Evolutionary conservation across 176 grass and related monocot species (phyloP).

Genomic region (Elymus sibiricus): DNA sequence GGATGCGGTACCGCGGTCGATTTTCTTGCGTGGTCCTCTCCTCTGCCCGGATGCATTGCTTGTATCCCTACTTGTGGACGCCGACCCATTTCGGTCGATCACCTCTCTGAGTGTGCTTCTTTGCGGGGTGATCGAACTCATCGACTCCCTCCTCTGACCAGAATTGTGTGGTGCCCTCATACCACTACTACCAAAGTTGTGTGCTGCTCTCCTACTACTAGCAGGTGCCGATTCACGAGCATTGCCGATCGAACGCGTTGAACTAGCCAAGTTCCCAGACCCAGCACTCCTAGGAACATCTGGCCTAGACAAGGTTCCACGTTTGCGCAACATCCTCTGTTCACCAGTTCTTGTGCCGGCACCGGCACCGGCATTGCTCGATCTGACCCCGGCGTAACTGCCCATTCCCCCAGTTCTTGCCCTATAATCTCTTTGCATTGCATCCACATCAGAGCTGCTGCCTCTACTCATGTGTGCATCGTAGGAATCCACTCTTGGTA

Average conservation of each 20-base stretch:
- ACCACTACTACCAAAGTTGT: neutral
- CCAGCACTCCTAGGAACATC: neutral
- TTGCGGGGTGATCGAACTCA: neutral
- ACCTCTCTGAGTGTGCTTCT: conserved; percentile 1
- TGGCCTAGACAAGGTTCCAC: conserved; percentile 8
- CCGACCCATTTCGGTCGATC: conserved; percentile 25
- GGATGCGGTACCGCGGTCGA: neutral
- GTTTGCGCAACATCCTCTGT: conserved; percentile 46
- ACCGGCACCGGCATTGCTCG: neutral
- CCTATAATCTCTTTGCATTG: neutral
- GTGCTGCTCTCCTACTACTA: conserved; percentile 1
- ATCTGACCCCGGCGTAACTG: conserved; percentile 13
- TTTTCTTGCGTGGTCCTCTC: conserved; percentile 44
- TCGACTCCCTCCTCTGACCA: conserved; percentile 19
- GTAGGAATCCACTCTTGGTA: conserved; percentile 23
- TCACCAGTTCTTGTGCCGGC: conserved; percentile 11
- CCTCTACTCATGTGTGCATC: conserved; percentile 14
- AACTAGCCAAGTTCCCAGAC: conserved; percentile 6
- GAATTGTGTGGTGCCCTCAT: conserved; percentile 5
- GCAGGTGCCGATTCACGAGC: neutral
- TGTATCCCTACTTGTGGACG: conserved; percentile 19
- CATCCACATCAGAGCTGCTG: neutral
- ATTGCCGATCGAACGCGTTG: neutral
- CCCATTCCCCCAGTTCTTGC: neutral
- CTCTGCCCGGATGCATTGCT: conserved; percentile 31